Conservation (phyloP, 108 stramenopile species). For the Pseudonitzschia multiseries region DNA sequence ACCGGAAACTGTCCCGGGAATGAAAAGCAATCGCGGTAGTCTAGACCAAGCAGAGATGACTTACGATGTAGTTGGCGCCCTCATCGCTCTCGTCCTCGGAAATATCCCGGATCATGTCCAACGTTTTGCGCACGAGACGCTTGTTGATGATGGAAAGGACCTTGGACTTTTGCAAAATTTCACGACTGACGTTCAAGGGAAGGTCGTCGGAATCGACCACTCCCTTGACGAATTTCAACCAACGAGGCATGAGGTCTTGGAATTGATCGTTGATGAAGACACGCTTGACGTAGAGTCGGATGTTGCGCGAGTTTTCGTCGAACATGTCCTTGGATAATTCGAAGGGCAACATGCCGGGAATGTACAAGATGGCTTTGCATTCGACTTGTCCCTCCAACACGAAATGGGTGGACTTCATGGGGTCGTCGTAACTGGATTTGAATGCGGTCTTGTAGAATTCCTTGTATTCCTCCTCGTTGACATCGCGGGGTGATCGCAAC, state of each 20-base stretch:
- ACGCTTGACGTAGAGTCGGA: constrained; percentile 97
- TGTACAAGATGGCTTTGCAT: constrained; percentile 94
- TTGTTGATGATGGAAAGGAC: constrained; percentile 96
- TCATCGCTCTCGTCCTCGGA: constrained; percentile 73
- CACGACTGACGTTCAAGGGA: constrained; percentile 95
- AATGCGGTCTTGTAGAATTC: constrained; percentile 98
- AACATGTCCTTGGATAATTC: constrained; percentile 97
- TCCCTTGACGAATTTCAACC: constrained; percentile 96
- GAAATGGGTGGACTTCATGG: constrained; percentile 92
- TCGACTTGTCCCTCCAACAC: constrained; percentile 97
- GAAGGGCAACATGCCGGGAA: constrained; percentile 94
- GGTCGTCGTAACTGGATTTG: constrained; percentile 84
- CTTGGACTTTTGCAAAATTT: constrained; percentile 97
- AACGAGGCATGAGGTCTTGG: constrained; percentile 96
- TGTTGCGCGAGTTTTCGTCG: constrained; percentile 88
- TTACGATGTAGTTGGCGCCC: constrained; percentile 53
- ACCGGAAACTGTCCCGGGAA: too few species aligned
- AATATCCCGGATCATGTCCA: constrained; percentile 93
- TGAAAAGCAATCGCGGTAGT: neutral
- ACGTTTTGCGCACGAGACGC: constrained; percentile 93
- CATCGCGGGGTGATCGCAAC: constrained; percentile 91
- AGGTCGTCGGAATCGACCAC: constrained; percentile 96
- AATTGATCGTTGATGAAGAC: constrained; percentile 99
- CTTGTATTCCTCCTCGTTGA: constrained; percentile 88
- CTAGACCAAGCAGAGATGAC: too few species aligned